Percentiles rank a stretch among this genome's conserved stretches.
Conservation (phyloP, 805 yeast genomes). For the Metschnikowia koreensis region DNA sequence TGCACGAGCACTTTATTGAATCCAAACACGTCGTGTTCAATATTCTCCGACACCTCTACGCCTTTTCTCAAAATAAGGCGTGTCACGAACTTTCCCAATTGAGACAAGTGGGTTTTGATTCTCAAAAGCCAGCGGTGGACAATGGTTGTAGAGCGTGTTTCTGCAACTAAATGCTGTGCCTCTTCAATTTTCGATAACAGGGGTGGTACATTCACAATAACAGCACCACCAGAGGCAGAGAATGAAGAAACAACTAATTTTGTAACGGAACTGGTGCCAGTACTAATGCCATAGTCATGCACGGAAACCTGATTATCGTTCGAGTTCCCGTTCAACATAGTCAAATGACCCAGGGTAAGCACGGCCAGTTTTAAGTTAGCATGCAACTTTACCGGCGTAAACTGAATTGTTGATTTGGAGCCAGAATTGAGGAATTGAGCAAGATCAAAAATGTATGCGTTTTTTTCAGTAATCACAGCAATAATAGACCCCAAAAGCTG, state of each 20-base stretch:
- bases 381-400: not conserved
- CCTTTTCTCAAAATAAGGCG: not conserved
- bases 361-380: not conserved
- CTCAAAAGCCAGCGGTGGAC: conserved; percentile 29
- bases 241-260: not conserved
- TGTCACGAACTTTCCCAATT: conserved; percentile 28
- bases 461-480: conserved; percentile 7
- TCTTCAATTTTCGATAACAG: conserved; percentile 27
- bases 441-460: conserved; percentile 7
- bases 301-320: not conserved
- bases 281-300: not conserved
- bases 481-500: not conserved
- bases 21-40: conserved; percentile 27
- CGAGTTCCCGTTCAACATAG: not conserved
- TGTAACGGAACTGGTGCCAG: not conserved
- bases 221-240: conserved; percentile 14
- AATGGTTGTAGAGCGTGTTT: conserved; percentile 21
- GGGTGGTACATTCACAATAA: conserved; percentile 33
- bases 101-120: conserved; percentile 31
- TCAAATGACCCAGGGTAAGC: conserved; percentile 1
- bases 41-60: not conserved
- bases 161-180: conserved; percentile 34
- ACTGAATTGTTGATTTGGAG: not conserved
- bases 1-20: conserved; percentile 33
- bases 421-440: conserved; percentile 1